Evolutionary conservation across 306 rosid species (phyloP), one percentile per base, ranked within the genome.

Genomic region (Macrotyloma uniflorum): DNA sequence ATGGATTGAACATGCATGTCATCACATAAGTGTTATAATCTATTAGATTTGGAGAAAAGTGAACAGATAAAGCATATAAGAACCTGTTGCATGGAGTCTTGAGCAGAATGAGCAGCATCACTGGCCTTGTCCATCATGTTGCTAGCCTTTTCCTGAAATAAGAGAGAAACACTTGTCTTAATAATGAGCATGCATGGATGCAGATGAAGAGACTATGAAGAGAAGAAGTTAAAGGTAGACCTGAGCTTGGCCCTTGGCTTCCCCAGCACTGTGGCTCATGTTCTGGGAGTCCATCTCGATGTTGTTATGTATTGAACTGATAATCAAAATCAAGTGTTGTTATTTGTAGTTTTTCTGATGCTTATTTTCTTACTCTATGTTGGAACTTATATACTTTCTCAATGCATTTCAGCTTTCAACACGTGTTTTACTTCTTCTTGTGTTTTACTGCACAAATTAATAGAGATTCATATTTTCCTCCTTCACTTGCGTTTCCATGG

Each of bases 161-260:
- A 8, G 4, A 70, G 5, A 81, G 40, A 43, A 75, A 4, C 5
- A 14, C 66, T 35, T 79, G 13, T 79, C 1, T 54, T 5, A 68
- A 67, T 8, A 4, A 40, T 36, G 12, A 50, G 10, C 3, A 42
- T 3, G 47, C 47, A 42, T 42, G 35, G 4, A 32, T 32, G 16
- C 26, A 47, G 8, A 68, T 45, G 1, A 23, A 30, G 0, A 45
- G 9, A 6, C 2, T 0, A 13, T 8, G 6, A 4, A 16, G 12
- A 33, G 8, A 28, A n/a, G 6, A 19, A n/a, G 20, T 5, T 8
- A 11, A 42, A 30, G 5, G 30, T 4, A 63, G 2, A 88, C 94
- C 89, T 90, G 54, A 42, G 89, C 47, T 79, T 82, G 88, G 74
- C 92, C 91, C 80, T 88, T 74, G 85, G 95, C 85, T 82, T 83